phyloP scores from a whole-genome alignment of 2,329 filamentous ascomycete genomes.

The Alternaria sp. region DNA sequence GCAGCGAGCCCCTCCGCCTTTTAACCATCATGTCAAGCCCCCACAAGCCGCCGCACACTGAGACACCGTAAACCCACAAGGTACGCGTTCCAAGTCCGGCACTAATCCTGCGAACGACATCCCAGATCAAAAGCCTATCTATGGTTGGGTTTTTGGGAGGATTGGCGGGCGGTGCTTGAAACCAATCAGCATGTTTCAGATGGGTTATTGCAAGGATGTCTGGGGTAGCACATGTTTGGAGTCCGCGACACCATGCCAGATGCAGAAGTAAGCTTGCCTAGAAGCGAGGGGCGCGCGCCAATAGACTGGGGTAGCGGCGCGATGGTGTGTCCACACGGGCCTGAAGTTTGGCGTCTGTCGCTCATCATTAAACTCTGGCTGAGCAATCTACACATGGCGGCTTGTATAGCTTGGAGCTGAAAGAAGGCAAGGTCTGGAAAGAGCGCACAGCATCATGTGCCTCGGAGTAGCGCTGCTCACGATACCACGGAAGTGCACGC shows the following conservation, averaged over 20 bases:
- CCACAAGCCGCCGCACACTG: background rate
- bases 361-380: background rate
- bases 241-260: slow-evolving; percentile 9
- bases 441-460: background rate
- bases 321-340: background rate
- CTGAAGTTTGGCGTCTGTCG: background rate
- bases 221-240: slow-evolving; percentile 7
- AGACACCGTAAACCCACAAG: slow-evolving; percentile 3
- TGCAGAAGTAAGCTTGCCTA: slow-evolving; percentile 1
- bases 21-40: slow-evolving; percentile 1
- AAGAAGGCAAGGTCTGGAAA: background rate
- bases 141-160: slow-evolving; percentile 1
- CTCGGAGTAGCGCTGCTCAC: no score
- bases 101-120: background rate
- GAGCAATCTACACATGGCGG: background rate
- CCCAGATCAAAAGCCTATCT: background rate
- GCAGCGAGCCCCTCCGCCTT: slow-evolving; percentile 5
- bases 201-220: slow-evolving; percentile 5
- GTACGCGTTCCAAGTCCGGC: slow-evolving; percentile 2
- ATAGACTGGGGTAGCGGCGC: background rate
- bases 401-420: background rate
- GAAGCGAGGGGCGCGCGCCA: slow-evolving; percentile 5
- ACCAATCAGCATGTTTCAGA: slow-evolving; percentile 17
- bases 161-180: background rate
- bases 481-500: no score